These are phyloP conservation scores for Polymyxa betae DNA, from an alignment of 208 protist species.

Conservation along the genomic window DNA sequence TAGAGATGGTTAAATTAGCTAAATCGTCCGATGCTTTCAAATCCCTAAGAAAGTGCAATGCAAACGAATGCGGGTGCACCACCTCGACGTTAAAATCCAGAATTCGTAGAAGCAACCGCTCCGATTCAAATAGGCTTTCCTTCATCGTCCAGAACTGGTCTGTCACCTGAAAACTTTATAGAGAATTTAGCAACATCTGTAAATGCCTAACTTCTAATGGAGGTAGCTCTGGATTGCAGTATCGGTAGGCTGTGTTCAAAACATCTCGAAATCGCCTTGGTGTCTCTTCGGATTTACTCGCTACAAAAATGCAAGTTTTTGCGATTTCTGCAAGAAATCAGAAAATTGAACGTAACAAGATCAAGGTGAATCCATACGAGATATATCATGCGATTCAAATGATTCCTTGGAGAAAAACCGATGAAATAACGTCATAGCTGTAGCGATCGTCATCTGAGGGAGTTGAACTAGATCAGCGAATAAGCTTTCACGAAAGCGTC, in stretches of 20 bases:
- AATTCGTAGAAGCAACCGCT: background rate
- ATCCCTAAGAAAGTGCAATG: background rate
- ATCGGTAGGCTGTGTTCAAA: background rate
- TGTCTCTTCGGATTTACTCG: background rate
- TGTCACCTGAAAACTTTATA: background rate
- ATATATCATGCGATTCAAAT: background rate
- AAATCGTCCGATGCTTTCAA: background rate
- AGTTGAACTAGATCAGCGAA: background rate
- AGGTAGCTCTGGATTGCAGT: background rate
- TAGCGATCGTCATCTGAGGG: constrained; percentile 5
- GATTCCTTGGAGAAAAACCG: background rate
- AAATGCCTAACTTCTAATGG: background rate
- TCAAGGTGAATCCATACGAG: too few relatives aligned
- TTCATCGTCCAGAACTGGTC: background rate
- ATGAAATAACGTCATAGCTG: background rate
- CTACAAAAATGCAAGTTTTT: background rate
- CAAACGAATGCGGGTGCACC: background rate
- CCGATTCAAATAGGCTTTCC: background rate
- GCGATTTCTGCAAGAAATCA: background rate
- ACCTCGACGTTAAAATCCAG: background rate
- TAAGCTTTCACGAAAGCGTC: background rate
- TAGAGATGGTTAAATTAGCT: background rate
- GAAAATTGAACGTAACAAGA: too few relatives aligned
- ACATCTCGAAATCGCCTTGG: background rate
- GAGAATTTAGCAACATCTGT: background rate